Conservation (phyloP, 1,284 basidiomycete genomes). For the Trichosporon sp. region DNA sequence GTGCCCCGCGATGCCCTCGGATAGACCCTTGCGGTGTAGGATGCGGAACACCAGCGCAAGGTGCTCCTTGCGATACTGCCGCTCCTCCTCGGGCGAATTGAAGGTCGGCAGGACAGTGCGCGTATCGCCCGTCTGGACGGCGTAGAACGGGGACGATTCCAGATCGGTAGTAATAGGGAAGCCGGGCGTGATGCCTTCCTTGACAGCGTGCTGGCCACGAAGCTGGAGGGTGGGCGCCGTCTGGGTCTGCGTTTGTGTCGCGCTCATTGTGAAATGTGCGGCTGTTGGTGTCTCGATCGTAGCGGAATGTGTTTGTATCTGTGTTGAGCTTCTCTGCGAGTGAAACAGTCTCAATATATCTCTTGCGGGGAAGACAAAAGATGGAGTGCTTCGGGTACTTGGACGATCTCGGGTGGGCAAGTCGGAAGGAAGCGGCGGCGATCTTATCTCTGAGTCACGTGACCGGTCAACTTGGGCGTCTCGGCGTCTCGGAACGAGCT, state of each 20-base stretch:
- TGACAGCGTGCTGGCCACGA: slow-evolving; percentile 1
- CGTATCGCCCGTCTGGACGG: slow-evolving; percentile 29
- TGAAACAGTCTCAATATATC: no score
- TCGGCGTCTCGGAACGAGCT: not conserved
- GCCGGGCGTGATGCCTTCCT: slow-evolving; percentile 11
- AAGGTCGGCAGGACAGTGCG: slow-evolving; percentile 36
- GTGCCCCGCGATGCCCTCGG: slow-evolving; percentile 42
- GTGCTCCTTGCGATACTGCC: slow-evolving; percentile 39
- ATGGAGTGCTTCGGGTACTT: no score
- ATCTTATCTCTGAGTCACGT: no score
- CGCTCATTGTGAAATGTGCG: not conserved
- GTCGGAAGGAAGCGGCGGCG: no score
- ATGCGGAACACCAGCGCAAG: slow-evolving; percentile 38
- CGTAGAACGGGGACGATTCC: slow-evolving; percentile 29
- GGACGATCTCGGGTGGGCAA: no score
- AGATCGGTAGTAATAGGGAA: slow-evolving; percentile 32
- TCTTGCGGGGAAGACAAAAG: no score
- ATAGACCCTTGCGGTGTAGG: slow-evolving; percentile 30
- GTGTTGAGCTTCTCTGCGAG: not conserved
- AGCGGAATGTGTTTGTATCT: not conserved
- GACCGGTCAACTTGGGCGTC: no score
- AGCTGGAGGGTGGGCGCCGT: slow-evolving; percentile 15
- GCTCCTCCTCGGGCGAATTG: slow-evolving; percentile 26
- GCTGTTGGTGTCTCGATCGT: not conserved
- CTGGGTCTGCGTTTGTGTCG: not conserved